phyloP scores from a whole-genome alignment of 1,284 basidiomycete genomes.

The Malassezia pachydermatis region DNA sequence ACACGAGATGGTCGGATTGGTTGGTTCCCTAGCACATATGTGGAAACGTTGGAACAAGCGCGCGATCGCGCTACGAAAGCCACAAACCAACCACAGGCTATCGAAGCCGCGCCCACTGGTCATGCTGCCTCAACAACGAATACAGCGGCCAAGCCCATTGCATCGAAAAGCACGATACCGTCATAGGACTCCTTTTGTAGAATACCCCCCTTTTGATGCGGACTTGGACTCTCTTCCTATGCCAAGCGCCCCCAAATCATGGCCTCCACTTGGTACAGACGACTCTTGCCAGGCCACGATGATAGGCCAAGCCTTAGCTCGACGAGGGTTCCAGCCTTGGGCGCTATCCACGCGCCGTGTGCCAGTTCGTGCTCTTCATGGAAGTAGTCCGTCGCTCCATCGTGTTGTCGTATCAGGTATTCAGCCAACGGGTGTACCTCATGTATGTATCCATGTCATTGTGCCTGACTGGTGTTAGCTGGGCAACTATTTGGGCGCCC shows the following conservation, averaged over 20 bases:
- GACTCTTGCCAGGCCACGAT: too few species aligned
- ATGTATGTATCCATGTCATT: slow-evolving; percentile 48
- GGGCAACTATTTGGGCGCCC: slow-evolving; percentile 83
- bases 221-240: too few species aligned
- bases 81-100: neutral
- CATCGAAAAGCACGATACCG: too few species aligned
- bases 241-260: too few species aligned
- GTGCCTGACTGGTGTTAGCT: slow-evolving; percentile 62
- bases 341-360: too few species aligned
- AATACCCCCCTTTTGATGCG: too few species aligned
- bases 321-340: too few species aligned
- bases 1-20: slow-evolving; percentile 86
- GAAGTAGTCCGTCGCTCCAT: neutral
- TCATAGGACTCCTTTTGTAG: slow-evolving; percentile 4
- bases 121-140: neutral
- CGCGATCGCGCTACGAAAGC: slow-evolving; percentile 35
- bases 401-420: slow-evolving; percentile 64
- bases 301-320: too few species aligned
- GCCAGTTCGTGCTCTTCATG: too few species aligned
- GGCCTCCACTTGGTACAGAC: too few species aligned
- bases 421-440: slow-evolving; percentile 72
- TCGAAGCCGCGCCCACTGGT: slow-evolving; percentile 7
- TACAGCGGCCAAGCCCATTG: neutral
- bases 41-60: slow-evolving; percentile 44
- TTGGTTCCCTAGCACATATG: slow-evolving; percentile 75